phyloP scores from a whole-genome alignment of 805 yeast genomes.

The Ogataea philodendri region DNA sequence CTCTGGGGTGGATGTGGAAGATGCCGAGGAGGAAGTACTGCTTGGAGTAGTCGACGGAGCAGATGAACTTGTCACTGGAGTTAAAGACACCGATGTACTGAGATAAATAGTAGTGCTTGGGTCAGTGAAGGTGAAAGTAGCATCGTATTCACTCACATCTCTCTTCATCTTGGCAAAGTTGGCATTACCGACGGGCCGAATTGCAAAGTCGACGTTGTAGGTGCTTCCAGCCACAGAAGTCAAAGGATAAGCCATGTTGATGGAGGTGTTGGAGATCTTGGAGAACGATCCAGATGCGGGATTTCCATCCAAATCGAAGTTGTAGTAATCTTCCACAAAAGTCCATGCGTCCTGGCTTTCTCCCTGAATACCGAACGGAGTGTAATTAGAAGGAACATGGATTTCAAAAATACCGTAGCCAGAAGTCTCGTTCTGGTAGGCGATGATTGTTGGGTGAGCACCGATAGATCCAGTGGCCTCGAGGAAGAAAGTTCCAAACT shows the following conservation, averaged over 20 bases:
- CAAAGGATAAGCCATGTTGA: constrained; percentile 8
- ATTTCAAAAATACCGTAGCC: constrained; percentile 15
- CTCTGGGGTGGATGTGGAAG: neutral
- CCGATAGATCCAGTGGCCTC: constrained; percentile 2
- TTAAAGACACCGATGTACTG: constrained; percentile 6
- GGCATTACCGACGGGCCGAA: constrained; percentile 5
- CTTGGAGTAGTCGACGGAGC: constrained; percentile 1
- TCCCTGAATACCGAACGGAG: constrained; percentile 12
- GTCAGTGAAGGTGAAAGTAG: constrained; percentile 11
- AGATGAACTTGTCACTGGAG: constrained; percentile 1
- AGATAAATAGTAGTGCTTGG: constrained; percentile 4
- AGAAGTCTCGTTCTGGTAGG: constrained; percentile 7
- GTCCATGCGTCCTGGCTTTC: constrained; percentile 5
- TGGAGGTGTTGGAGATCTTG: constrained; percentile 2
- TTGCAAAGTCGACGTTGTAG: constrained; percentile 11
- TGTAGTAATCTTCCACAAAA: constrained; percentile 7
- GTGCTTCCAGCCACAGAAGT: constrained; percentile 5
- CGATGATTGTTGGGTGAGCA: constrained; percentile 6
- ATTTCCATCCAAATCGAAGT: constrained; percentile 6
- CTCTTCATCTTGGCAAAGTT: constrained; percentile 4
- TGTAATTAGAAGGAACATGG: constrained; percentile 11
- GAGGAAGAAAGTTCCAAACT: constrained; percentile 1
- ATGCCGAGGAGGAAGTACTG: neutral
- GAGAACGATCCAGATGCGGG: constrained; percentile 2
- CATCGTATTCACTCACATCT: constrained; percentile 4